Percentiles rank a stretch among this genome's conserved stretches.
These are phyloP conservation scores for Penicillium aurantiogriseum DNA, from an alignment of 2,329 filamentous ascomycete genomes.

Conservation along the genomic window DNA sequence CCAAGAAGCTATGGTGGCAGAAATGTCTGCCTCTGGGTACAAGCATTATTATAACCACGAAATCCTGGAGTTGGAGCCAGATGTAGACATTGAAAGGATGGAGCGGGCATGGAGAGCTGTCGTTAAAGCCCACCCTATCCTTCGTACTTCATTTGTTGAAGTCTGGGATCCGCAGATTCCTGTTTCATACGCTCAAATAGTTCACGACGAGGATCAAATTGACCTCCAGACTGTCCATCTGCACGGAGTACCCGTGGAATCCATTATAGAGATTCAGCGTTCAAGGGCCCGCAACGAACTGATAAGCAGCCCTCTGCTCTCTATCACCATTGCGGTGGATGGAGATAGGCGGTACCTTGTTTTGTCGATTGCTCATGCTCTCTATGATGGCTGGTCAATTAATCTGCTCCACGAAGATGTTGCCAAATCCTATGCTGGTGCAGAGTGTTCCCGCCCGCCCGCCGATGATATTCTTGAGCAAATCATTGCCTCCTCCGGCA, in stretches of 20 bases:
- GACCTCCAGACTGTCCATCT: slow-evolving; percentile 35
- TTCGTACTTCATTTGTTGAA: slow-evolving; percentile 71
- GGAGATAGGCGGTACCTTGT: slow-evolving; percentile 45
- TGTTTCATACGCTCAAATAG: slow-evolving; percentile 57
- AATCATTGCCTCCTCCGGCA: slow-evolving; percentile 50
- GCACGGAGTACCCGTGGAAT: slow-evolving; percentile 20
- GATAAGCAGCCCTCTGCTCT: slow-evolving; percentile 27
- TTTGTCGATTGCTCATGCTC: slow-evolving; percentile 77
- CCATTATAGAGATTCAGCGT: slow-evolving; percentile 22
- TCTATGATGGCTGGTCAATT: slow-evolving; percentile 89
- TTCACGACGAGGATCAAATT: slow-evolving; percentile 36
- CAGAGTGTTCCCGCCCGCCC: slow-evolving; percentile 44
- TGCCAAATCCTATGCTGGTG: slow-evolving; percentile 58
- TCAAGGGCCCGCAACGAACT: slow-evolving; percentile 8
- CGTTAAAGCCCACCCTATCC: slow-evolving; percentile 62
- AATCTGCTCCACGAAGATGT: slow-evolving; percentile 71
- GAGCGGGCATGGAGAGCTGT: slow-evolving; percentile 62
- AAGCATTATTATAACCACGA: slow-evolving; percentile 84
- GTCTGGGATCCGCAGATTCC: slow-evolving; percentile 61
- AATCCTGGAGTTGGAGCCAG: slow-evolving; percentile 59
- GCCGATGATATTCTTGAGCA: slow-evolving; percentile 57
- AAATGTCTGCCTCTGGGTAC: slow-evolving; percentile 75
- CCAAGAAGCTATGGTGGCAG: slow-evolving; percentile 81
- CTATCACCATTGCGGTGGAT: slow-evolving; percentile 41
- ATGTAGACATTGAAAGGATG: slow-evolving; percentile 58